phyloP scores from a whole-genome alignment of 257 asterid genomes.

The Craterostigma plantagineum region DNA sequence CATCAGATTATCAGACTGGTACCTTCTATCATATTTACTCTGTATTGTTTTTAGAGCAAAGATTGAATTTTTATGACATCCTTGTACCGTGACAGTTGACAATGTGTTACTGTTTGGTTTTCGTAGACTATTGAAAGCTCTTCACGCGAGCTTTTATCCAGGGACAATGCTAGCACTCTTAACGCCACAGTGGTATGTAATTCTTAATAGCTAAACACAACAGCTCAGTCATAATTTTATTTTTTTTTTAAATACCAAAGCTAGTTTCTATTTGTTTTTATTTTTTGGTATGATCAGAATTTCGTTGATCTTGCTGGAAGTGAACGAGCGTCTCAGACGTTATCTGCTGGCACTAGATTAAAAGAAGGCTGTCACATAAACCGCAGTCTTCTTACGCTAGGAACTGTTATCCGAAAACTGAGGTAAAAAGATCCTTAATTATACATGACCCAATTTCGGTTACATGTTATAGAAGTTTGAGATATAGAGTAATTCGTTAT shows the following conservation, averaged over 20 bases:
- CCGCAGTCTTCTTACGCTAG: constrained; percentile 54
- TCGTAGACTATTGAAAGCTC: constrained; percentile 35
- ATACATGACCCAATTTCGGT: not conserved
- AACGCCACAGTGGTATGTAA: constrained; percentile 38
- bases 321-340: constrained; percentile 50
- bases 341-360: constrained; percentile 25
- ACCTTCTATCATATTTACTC: constrained; percentile 3
- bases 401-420: constrained; percentile 47
- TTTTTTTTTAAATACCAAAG: too few relatives aligned
- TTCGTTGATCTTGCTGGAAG: constrained; percentile 61
- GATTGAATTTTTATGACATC: constrained; percentile 12
- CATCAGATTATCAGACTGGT: constrained; percentile 57
- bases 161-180: constrained; percentile 23
- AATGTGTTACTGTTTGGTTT: too few relatives aligned
- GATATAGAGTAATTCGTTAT: not conserved
- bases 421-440: constrained; percentile 17
- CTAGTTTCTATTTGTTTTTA: too few relatives aligned
- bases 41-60: constrained; percentile 10
- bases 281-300: constrained; percentile 16
- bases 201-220: too few relatives aligned
- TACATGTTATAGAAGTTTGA: too few relatives aligned
- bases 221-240: too few relatives aligned
- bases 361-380: constrained; percentile 56
- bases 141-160: constrained; percentile 16
- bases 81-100: too few relatives aligned